Evolutionary conservation across 306 rosid genomes (phyloP).

Genomic region (Luffa acutangula): DNA sequence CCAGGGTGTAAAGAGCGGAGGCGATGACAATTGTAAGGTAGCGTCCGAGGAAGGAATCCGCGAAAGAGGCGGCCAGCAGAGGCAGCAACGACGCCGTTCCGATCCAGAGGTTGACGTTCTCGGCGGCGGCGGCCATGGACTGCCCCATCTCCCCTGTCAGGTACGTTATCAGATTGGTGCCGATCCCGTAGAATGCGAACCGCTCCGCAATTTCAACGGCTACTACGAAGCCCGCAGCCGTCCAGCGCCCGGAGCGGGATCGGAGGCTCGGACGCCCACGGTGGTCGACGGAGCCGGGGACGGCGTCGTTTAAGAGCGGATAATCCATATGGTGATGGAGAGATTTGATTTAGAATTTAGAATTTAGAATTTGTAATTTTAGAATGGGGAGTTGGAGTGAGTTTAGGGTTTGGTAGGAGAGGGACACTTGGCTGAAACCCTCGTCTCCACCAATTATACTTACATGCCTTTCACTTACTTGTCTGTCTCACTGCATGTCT

Average conservation of each 20-base stretch:
- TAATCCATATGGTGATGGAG: too few relatives aligned
- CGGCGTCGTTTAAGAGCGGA: neutral
- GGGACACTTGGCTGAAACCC: too few relatives aligned
- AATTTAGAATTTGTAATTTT: too few relatives aligned
- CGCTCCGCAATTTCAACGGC: slow-evolving; percentile 38
- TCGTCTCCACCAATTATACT: too few relatives aligned
- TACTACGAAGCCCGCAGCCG: neutral
- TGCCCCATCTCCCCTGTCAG: slow-evolving; percentile 28
- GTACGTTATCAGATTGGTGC: slow-evolving; percentile 22
- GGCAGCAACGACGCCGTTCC: slow-evolving; percentile 27
- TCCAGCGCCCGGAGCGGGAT: neutral
- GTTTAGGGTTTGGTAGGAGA: too few relatives aligned
- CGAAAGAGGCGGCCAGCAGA: slow-evolving; percentile 27
- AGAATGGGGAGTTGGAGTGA: too few relatives aligned
- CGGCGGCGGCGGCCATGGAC: slow-evolving; percentile 28
- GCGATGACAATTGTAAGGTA: slow-evolving; percentile 25
- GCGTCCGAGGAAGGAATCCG: slow-evolving; percentile 33
- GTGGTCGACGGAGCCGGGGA: neutral
- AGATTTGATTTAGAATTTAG: too few relatives aligned
- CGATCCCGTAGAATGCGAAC: slow-evolving; percentile 28
- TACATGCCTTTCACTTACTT: neutral
- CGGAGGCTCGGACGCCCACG: neutral
- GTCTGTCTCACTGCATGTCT: neutral
- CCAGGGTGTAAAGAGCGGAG: slow-evolving; percentile 28
- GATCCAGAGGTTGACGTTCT: slow-evolving; percentile 23